Evolutionary conservation across 2,329 filamentous ascomycete species (phyloP).

Genomic region (Pseudocercospora crystallina): DNA sequence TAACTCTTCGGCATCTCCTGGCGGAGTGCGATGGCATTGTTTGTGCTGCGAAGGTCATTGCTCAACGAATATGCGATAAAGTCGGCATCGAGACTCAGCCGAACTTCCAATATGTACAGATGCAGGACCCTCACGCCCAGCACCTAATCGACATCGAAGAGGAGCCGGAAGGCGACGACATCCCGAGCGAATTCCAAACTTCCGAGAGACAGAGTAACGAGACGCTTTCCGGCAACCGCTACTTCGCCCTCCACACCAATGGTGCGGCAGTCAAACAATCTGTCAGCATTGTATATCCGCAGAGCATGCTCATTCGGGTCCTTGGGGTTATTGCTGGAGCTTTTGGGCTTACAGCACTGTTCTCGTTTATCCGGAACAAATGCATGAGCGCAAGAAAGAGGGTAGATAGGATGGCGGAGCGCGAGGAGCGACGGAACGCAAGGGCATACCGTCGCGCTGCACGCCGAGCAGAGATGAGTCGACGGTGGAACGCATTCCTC

Average conservation of each 20-base stretch:
- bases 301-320: slow-evolving; percentile 38
- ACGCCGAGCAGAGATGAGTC: slow-evolving; percentile 50
- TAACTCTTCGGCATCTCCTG: slow-evolving; percentile 41
- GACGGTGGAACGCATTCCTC: slow-evolving; percentile 47
- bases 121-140: slow-evolving; percentile 21
- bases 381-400: slow-evolving; percentile 52
- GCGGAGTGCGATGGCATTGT: slow-evolving; percentile 44
- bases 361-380: slow-evolving; percentile 47
- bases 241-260: slow-evolving; percentile 15
- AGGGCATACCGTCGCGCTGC: slow-evolving; percentile 56
- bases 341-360: slow-evolving; percentile 46
- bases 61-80: slow-evolving; percentile 34
- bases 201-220: slow-evolving; percentile 15
- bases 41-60: slow-evolving; percentile 42
- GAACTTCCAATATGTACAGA: slow-evolving; percentile 23
- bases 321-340: slow-evolving; percentile 46
- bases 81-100: slow-evolving; percentile 26
- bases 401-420: slow-evolving; percentile 53
- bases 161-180: slow-evolving; percentile 5
- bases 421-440: slow-evolving; percentile 55
- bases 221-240: slow-evolving; percentile 15
- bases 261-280: slow-evolving; percentile 17
- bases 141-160: slow-evolving; percentile 23
- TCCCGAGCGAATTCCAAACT: background rate
- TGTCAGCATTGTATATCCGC: slow-evolving; percentile 21